Conservation (phyloP, 1,139 yeast genomes). For the Arxiozyma heterogenica region DNA sequence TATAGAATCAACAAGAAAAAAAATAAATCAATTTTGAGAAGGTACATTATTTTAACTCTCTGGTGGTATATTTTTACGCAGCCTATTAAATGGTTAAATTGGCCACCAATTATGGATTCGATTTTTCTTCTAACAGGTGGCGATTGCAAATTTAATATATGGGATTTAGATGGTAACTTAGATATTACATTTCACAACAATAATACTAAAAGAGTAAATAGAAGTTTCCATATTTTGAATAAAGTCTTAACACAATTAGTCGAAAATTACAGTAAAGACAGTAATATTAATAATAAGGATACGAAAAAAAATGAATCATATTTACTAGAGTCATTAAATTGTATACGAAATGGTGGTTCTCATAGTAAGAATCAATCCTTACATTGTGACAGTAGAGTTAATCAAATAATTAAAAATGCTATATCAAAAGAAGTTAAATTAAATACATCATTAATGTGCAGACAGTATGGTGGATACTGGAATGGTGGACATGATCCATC, state of each 20-base stretch:
- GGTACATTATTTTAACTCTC: slow-evolving; percentile 18
- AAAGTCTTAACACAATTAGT: slow-evolving; percentile 1
- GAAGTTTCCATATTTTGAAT: slow-evolving; percentile 7
- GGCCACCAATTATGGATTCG: slow-evolving; percentile 73
- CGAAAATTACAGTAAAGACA: not conserved
- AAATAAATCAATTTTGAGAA: not conserved
- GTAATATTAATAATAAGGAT: not conserved
- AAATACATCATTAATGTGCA: slow-evolving; percentile 43
- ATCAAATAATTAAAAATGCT: not conserved
- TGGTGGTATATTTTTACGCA: slow-evolving; percentile 31
- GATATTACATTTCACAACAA: slow-evolving; percentile 22
- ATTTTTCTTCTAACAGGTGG: slow-evolving; percentile 82
- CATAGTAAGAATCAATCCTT: not conserved
- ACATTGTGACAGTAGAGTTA: slow-evolving; percentile 6
- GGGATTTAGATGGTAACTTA: slow-evolving; percentile 14
- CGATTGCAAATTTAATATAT: slow-evolving; percentile 37
- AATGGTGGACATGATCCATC: slow-evolving; percentile 92
- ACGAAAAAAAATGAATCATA: not conserved
- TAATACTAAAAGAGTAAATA: slow-evolving; percentile 11
- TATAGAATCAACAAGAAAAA: not conserved
- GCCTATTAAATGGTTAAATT: slow-evolving; percentile 13
- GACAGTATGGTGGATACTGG: slow-evolving; percentile 65
- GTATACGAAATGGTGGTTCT: slow-evolving; percentile 5
- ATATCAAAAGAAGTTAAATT: not conserved
- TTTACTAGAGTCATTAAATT: not conserved